Percentiles rank a stretch among this genome's conserved stretches.
Evolutionary conservation across 164 flowering plant species (phyloP).

Genomic region (Euptelea pleiosperma): DNA sequence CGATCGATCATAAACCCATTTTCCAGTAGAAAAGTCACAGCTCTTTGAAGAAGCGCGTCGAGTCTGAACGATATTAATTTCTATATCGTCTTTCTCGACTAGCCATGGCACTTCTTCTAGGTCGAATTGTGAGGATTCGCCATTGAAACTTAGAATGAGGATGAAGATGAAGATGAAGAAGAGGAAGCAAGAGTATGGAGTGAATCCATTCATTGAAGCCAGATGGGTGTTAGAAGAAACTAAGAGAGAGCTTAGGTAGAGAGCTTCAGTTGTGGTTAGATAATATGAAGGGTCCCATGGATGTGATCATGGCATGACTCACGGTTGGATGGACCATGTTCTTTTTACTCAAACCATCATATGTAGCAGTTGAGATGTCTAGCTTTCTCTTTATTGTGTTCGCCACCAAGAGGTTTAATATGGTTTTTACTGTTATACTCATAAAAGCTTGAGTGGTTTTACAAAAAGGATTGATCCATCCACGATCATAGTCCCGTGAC

Average conservation of each 20-base stretch:
- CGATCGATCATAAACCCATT: constrained; percentile 68
- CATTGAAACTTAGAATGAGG: constrained; percentile 21
- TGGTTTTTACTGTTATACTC: no score
- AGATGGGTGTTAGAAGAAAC: background rate
- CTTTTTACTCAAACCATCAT: constrained; percentile 7
- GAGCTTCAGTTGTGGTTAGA: no score
- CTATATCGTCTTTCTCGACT: constrained; percentile 45
- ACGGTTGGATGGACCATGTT: constrained; percentile 14
- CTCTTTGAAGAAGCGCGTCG: constrained; percentile 17
- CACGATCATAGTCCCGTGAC: no score
- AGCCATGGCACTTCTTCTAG: constrained; percentile 32
- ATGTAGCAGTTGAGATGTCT: constrained; percentile 9
- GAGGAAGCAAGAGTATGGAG: constrained; percentile 13
- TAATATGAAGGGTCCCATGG: no score
- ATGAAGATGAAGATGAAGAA: constrained; percentile 17
- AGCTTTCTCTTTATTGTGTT: constrained; percentile 13
- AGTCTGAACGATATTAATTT: constrained; percentile 37
- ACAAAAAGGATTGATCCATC: no score
- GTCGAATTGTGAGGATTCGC: constrained; percentile 20
- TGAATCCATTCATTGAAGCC: constrained; percentile 18
- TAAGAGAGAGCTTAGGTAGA: background rate
- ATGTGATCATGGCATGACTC: constrained; percentile 22
- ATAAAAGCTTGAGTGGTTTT: no score
- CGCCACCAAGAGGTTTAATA: no score
- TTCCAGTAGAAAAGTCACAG: constrained; percentile 60